These are phyloP conservation scores for Catunica adiposa DNA, from an alignment of 2,329 filamentous ascomycete species.

Conservation along the genomic window DNA sequence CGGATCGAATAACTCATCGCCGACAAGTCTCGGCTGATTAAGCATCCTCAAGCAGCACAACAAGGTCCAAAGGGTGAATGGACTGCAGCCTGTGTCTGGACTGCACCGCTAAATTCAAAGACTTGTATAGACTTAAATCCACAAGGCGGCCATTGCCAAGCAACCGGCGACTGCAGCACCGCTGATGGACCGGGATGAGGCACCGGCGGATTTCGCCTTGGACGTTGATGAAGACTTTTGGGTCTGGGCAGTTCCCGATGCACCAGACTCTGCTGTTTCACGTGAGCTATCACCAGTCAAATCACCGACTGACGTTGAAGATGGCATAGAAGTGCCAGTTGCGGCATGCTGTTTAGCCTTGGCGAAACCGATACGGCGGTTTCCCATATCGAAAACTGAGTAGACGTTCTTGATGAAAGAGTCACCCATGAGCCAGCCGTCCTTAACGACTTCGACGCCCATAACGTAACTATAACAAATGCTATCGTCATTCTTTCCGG, in stretches of 20 bases:
- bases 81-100: neutral
- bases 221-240: neutral
- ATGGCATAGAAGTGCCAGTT: conserved; percentile 7
- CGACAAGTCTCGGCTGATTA: neutral
- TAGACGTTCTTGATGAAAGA: conserved; percentile 86
- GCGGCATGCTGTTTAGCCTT: conserved; percentile 8
- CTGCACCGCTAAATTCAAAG: neutral
- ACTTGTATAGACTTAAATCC: no score
- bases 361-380: conserved; percentile 38
- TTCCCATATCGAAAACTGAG: conserved; percentile 63
- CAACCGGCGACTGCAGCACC: neutral
- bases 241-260: neutral
- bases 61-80: neutral
- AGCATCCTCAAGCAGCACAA: neutral
- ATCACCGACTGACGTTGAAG: neutral
- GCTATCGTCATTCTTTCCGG: conserved; percentile 25
- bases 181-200: neutral
- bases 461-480: conserved; percentile 57
- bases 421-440: conserved; percentile 64
- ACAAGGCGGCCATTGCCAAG: neutral
- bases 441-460: conserved; percentile 48
- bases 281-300: neutral
- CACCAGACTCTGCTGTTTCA: no score
- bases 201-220: neutral
- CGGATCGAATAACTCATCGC: neutral